A percentile compares a stretch with the other conserved stretches of the same genome.
These are phyloP conservation scores for Flaveria floridana DNA, from an alignment of 140 eudicot species.

Conservation along the genomic window DNA sequence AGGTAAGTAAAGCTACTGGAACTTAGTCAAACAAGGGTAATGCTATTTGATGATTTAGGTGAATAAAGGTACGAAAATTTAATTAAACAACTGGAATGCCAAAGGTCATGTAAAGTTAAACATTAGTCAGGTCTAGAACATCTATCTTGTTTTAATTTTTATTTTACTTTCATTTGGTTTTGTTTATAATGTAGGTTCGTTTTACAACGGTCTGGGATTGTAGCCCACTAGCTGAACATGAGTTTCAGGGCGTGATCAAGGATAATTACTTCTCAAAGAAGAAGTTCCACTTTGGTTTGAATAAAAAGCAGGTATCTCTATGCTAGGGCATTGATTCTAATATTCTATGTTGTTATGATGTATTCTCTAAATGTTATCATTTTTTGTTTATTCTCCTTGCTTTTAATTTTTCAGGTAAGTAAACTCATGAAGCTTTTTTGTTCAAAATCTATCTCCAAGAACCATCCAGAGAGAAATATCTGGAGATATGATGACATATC, in stretches of 20 bases:
- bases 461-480: constrained; percentile 23
- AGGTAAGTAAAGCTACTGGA: background rate
- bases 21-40: background rate
- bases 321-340: background rate
- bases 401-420: constrained; percentile 40
- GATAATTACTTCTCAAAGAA: constrained; percentile 59
- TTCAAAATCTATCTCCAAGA: constrained; percentile 30
- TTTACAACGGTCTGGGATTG: constrained; percentile 50
- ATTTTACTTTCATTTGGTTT: constrained; percentile 25
- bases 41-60: background rate
- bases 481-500: constrained; percentile 24
- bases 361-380: constrained; percentile 8
- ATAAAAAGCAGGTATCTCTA: constrained; percentile 56
- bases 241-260: constrained; percentile 54
- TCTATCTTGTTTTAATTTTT: background rate
- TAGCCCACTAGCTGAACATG: constrained; percentile 56
- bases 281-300: constrained; percentile 68
- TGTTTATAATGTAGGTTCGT: constrained; percentile 40
- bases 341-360: background rate
- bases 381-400: background rate
- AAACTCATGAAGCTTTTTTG: constrained; percentile 43
- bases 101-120: constrained; percentile 1
- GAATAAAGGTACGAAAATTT: background rate
- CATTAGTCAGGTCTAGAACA: background rate
- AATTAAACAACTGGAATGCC: constrained; percentile 13